Conservation (phyloP, 176 grass and related monocot genomes). For the Oryza australiensis region DNA sequence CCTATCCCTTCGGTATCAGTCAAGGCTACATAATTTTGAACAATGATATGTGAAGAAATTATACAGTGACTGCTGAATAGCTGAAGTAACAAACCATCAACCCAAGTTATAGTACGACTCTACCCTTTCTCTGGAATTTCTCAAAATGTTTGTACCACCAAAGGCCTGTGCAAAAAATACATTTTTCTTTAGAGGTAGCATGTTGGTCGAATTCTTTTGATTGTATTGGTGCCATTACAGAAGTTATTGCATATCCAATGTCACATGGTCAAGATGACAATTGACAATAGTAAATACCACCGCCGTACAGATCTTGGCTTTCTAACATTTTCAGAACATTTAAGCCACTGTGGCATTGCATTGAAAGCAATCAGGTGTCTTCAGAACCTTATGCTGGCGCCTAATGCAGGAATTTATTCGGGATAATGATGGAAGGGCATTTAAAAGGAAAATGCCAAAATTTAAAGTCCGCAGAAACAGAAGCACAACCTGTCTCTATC, state of each 20-base stretch:
- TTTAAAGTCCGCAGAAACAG: conserved; percentile 43
- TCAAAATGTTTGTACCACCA: conserved; percentile 7
- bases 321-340: conserved; percentile 48
- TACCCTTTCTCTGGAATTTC: conserved; percentile 10
- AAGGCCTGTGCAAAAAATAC: not conserved
- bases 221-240: conserved; percentile 7
- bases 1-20: conserved; percentile 36
- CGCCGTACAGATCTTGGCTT: conserved; percentile 26
- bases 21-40: conserved; percentile 30
- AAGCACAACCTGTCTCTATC: conserved; percentile 49
- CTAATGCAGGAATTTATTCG: conserved; percentile 65
- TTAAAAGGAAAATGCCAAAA: conserved; percentile 60
- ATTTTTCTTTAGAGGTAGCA: conserved; percentile 7
- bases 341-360: conserved; percentile 45
- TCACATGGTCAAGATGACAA: not conserved
- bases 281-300: conserved; percentile 28
- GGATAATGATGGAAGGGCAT: conserved; percentile 52
- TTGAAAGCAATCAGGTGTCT: conserved; percentile 56
- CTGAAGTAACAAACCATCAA: not conserved
- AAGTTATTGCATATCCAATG: conserved; percentile 34
- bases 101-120: conserved; percentile 4
- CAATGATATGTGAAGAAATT: conserved; percentile 10
- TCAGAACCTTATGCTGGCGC: conserved; percentile 64
- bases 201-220: conserved; percentile 29
- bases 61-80: not conserved